These are phyloP conservation scores for Periconia sp. DNA, from an alignment of 2,329 filamentous ascomycete species.

Conservation along the genomic window DNA sequence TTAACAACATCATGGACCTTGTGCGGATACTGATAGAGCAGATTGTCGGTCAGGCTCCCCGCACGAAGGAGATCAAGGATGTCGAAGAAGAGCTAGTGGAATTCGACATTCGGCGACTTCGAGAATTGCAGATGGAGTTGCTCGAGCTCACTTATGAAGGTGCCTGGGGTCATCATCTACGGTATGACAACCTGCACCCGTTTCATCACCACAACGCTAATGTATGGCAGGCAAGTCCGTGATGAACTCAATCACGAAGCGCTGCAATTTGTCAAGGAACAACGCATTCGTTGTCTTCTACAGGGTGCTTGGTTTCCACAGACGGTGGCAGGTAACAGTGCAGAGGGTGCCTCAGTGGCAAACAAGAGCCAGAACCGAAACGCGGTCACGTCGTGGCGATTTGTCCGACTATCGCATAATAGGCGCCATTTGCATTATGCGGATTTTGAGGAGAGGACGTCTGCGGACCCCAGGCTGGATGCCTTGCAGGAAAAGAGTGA, in stretches of 20 bases:
- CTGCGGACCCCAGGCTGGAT: constrained; percentile 71
- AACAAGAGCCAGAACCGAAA: constrained; percentile 45
- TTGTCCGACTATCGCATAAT: constrained; percentile 87
- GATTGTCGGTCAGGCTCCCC: constrained; percentile 77
- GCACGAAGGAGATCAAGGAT: constrained; percentile 81
- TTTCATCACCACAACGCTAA: constrained; percentile 18
- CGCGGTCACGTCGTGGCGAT: constrained; percentile 69
- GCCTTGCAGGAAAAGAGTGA: constrained; percentile 71
- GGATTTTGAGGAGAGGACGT: constrained; percentile 70
- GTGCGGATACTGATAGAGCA: constrained; percentile 88
- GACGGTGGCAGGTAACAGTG: constrained; percentile 53
- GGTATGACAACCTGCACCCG: constrained; percentile 36
- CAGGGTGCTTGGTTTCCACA: constrained; percentile 84
- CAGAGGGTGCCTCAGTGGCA: constrained; percentile 49
- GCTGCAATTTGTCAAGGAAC: constrained; percentile 94
- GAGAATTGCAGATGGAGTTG: constrained; percentile 90
- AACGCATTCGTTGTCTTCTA: constrained; percentile 85
- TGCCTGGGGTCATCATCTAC: constrained; percentile 87
- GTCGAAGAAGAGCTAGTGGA: constrained; percentile 87
- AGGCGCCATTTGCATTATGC: constrained; percentile 86
- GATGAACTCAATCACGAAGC: constrained; percentile 90
- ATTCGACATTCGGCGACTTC: constrained; percentile 75
- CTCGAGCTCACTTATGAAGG: constrained; percentile 90
- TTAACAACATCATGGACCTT: constrained; percentile 89
- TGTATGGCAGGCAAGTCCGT: constrained; percentile 66